Evolutionary conservation across 352 stramenopile genomes (phyloP).

Genomic region (Pythium vanterpoolii): DNA sequence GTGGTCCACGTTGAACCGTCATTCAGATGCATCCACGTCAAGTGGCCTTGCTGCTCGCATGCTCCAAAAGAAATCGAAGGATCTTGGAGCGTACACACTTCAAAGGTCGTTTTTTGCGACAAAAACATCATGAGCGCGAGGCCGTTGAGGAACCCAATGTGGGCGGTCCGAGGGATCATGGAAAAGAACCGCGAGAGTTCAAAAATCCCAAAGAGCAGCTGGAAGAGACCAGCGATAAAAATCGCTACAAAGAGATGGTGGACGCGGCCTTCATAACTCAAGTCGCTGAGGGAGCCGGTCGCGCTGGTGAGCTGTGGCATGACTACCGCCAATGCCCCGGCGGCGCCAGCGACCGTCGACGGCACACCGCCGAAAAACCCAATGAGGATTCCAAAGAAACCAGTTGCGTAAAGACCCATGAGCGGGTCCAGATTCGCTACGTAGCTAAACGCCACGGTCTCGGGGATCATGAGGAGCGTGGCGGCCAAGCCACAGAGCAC

Average conservation of each 20-base stretch:
- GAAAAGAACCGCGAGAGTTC: conserved; percentile 89
- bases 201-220: conserved; percentile 81
- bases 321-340: conserved; percentile 90
- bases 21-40: conserved; percentile 71
- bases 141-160: conserved; percentile 96
- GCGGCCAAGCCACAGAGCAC: conserved; percentile 88
- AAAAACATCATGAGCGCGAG: conserved; percentile 94
- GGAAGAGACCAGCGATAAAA: conserved; percentile 79
- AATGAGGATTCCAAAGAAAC: conserved; percentile 87
- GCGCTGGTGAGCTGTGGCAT: conserved; percentile 80
- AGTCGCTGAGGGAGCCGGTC: conserved; percentile 39
- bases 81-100: conserved; percentile 56
- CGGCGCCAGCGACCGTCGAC: conserved; percentile 85
- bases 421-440: conserved; percentile 85
- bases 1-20: conserved; percentile 60
- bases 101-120: conserved; percentile 91
- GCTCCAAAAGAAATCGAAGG: conserved; percentile 56
- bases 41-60: conserved; percentile 60
- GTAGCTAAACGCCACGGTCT: conserved; percentile 93
- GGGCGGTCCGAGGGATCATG: conserved; percentile 92
- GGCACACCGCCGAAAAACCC: conserved; percentile 85
- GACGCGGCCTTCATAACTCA: conserved; percentile 69
- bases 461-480: conserved; percentile 91
- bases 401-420: conserved; percentile 90
- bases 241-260: conserved; percentile 88